Conservation (phyloP, 768 basidiomycete genomes). For the Megacollybia marginata region DNA sequence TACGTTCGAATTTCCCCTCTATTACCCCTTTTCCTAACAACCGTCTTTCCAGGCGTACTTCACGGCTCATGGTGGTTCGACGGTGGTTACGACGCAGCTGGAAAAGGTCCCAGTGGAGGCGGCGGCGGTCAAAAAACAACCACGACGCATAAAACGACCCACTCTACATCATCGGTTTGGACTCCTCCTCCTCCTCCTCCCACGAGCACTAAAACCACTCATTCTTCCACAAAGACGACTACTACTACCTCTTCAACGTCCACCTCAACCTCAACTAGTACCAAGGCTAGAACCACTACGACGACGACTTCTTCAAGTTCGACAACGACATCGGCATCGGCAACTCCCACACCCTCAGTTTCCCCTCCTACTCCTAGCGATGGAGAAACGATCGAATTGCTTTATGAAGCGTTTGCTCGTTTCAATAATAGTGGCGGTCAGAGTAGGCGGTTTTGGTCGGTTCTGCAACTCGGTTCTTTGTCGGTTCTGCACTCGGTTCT, state of each 20-base stretch:
- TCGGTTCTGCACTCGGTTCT: too few species aligned
- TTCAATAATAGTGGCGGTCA: too few species aligned
- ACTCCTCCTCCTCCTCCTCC: slow-evolving; percentile 3
- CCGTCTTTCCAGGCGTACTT: slow-evolving; percentile 2
- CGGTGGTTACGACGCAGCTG: not conserved
- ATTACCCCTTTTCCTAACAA: too few species aligned
- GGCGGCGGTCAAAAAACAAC: slow-evolving; percentile 9
- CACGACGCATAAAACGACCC: slow-evolving; percentile 10
- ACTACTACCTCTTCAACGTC: too few species aligned
- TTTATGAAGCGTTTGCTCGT: too few species aligned
- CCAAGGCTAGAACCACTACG: not conserved
- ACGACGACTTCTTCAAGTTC: not conserved
- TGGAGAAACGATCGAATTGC: too few species aligned
- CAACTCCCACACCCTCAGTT: too few species aligned
- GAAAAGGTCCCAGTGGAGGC: slow-evolving; percentile 12
- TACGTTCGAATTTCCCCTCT: too few species aligned
- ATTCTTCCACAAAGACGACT: slow-evolving; percentile 9
- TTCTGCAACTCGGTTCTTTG: too few species aligned
- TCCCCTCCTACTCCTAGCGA: too few species aligned
- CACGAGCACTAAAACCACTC: slow-evolving; percentile 17
- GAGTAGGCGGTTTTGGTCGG: too few species aligned
- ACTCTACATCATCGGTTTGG: slow-evolving; percentile 15
- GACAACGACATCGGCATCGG: not conserved
- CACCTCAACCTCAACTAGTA: not conserved
- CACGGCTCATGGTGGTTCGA: slow-evolving; percentile 45